Evolutionary conservation across 768 basidiomycete genomes (phyloP).

Genomic region (Suillus weaverae): DNA sequence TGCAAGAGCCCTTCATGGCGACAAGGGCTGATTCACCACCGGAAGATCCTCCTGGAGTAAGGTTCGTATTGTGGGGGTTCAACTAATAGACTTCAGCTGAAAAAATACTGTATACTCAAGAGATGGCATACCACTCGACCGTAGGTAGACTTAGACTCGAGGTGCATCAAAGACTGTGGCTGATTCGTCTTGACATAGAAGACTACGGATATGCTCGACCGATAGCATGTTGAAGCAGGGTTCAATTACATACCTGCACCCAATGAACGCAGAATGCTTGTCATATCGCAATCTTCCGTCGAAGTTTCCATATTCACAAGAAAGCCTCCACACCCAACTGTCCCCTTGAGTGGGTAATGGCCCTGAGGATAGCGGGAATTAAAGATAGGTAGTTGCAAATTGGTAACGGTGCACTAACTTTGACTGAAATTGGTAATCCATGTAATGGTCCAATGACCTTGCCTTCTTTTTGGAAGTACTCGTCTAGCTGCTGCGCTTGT

Average conservation of each 20-base stretch:
- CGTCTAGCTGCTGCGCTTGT: constrained; percentile 43
- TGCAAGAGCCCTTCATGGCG: constrained; percentile 44
- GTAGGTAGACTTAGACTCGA: constrained; percentile 37
- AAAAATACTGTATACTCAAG: constrained; percentile 25
- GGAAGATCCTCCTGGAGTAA: constrained; percentile 50
- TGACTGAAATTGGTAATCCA: constrained; percentile 41
- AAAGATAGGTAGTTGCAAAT: background rate
- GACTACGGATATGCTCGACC: constrained; percentile 24
- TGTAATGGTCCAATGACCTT: constrained; percentile 44
- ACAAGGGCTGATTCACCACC: constrained; percentile 53
- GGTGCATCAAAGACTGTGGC: constrained; percentile 42
- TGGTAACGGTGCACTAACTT: constrained; percentile 25
- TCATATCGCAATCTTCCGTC: constrained; percentile 29
- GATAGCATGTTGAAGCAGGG: background rate
- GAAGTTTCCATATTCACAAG: constrained; percentile 22
- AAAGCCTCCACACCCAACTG: constrained; percentile 38
- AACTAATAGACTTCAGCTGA: constrained; percentile 20
- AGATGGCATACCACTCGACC: constrained; percentile 27
- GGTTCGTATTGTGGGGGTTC: constrained; percentile 45
- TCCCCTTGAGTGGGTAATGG: constrained; percentile 39
- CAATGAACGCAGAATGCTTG: constrained; percentile 37
- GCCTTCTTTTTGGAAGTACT: constrained; percentile 37
- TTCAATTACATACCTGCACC: constrained; percentile 38
- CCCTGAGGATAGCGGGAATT: constrained; percentile 27
- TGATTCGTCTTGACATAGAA: constrained; percentile 46